A percentile compares a stretch with the other conserved stretches of the same genome.
Evolutionary conservation across 306 rosid genomes (phyloP).

Genomic region (Abrus precatorius): DNA sequence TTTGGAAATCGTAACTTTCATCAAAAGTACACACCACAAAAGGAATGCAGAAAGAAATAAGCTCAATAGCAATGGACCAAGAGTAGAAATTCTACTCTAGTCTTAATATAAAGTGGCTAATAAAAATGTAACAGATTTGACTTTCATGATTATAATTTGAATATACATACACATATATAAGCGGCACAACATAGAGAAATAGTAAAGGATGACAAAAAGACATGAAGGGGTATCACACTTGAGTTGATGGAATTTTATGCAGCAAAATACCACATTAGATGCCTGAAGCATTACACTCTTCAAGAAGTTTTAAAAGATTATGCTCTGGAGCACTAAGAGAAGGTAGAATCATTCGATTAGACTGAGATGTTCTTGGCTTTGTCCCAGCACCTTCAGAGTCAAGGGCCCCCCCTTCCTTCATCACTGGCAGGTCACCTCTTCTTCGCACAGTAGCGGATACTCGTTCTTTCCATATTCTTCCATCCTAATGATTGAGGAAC

Average conservation of each 20-base stretch:
- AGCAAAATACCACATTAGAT: slow-evolving; percentile 55
- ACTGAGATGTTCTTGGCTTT: slow-evolving; percentile 61
- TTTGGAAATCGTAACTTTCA: slow-evolving; percentile 38
- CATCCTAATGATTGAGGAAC: slow-evolving; percentile 69
- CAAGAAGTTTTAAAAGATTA: slow-evolving; percentile 81
- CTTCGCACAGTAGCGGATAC: slow-evolving; percentile 75
- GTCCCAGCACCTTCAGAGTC: slow-evolving; percentile 58
- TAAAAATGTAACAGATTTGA: slow-evolving; percentile 36
- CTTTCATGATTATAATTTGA: slow-evolving; percentile 46
- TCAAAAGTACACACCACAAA: slow-evolving; percentile 24
- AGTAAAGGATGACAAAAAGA: slow-evolving; percentile 15
- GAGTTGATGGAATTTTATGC: slow-evolving; percentile 40
- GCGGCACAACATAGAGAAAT: slow-evolving; percentile 17
- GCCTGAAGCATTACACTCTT: slow-evolving; percentile 87
- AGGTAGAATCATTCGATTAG: slow-evolving; percentile 79
- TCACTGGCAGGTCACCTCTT: slow-evolving; percentile 78
- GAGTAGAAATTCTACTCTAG: slow-evolving; percentile 24
- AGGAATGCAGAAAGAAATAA: slow-evolving; percentile 32
- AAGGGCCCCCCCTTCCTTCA: slow-evolving; percentile 71
- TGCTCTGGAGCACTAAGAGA: slow-evolving; percentile 96
- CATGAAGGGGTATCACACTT: neutral
- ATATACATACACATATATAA: slow-evolving; percentile 44
- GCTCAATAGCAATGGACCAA: slow-evolving; percentile 16
- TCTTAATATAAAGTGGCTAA: slow-evolving; percentile 38
- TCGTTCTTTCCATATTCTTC: slow-evolving; percentile 95